Evolutionary conservation across 192 early-diverging fungal genomes (phyloP).

Genomic region (Backusella westeae): DNA sequence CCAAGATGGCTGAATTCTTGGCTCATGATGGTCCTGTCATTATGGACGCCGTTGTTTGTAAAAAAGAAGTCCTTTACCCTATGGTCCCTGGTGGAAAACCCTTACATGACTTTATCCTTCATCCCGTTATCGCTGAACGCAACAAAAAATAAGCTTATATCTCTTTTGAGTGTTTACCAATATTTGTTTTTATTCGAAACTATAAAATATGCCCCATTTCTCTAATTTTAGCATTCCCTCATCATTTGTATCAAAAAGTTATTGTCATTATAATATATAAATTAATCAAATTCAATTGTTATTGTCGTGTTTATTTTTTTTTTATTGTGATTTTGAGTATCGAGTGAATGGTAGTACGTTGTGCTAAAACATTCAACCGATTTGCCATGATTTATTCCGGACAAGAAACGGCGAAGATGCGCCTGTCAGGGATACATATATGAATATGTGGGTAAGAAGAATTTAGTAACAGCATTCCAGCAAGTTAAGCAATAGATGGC

Average conservation of each 20-base stretch:
- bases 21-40: conserved; percentile 84
- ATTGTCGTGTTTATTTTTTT: background rate
- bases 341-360: too few relatives aligned
- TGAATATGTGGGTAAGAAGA: too few relatives aligned
- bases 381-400: too few relatives aligned
- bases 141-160: conserved; percentile 3
- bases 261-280: background rate
- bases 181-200: background rate
- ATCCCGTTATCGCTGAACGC: conserved; percentile 28
- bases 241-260: background rate
- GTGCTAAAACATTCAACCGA: too few relatives aligned
- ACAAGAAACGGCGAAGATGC: too few relatives aligned
- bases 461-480: too few relatives aligned
- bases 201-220: background rate
- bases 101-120: conserved; percentile 84
- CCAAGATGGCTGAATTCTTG: conserved; percentile 89
- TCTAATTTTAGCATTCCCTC: background rate
- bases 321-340: background rate
- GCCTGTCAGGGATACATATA: too few relatives aligned
- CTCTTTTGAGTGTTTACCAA: background rate
- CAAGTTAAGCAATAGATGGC: too few relatives aligned
- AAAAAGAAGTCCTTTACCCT: conserved; percentile 92
- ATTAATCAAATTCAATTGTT: background rate
- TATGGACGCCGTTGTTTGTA: conserved; percentile 87
- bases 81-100: conserved; percentile 97